phyloP scores from a whole-genome alignment of 768 basidiomycete genomes.

The Pleurotus platypus region DNA sequence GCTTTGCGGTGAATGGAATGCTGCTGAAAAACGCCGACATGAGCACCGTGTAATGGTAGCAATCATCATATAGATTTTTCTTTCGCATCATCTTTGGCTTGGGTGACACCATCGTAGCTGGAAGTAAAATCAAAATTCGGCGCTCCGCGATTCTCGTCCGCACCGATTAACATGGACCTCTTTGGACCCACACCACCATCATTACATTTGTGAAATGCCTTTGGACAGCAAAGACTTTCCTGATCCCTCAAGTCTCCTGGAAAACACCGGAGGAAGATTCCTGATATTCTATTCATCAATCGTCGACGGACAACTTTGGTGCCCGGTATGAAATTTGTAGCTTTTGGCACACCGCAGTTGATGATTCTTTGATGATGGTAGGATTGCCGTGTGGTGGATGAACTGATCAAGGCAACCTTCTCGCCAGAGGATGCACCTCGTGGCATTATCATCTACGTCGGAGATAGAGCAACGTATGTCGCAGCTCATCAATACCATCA shows the following conservation, averaged over 20 bases:
- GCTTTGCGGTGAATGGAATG: conserved; percentile 12
- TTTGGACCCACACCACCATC: not conserved
- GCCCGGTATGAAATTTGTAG: conserved; percentile 48
- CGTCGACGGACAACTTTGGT: conserved; percentile 64
- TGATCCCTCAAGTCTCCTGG: conserved; percentile 32
- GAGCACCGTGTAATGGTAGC: not conserved
- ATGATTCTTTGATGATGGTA: conserved; percentile 12
- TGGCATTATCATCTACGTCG: conserved; percentile 67
- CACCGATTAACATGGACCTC: no score
- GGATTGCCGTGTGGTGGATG: conserved; percentile 70
- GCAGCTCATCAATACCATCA: not conserved
- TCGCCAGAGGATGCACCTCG: conserved; percentile 37
- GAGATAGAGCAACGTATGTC: conserved; percentile 58
- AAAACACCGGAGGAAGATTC: conserved; percentile 43
- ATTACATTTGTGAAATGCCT: conserved; percentile 39
- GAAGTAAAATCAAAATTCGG: not conserved
- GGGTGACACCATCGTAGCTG: not conserved
- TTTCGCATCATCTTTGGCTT: not conserved
- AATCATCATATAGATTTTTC: not conserved
- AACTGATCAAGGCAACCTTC: conserved; percentile 50
- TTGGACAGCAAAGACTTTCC: conserved; percentile 34
- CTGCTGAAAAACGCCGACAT: conserved; percentile 17
- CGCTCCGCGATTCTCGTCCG: not conserved
- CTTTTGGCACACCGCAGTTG: not conserved
- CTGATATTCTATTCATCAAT: conserved; percentile 73